Evolutionary conservation across 495 filamentous ascomycete genomes (phyloP).

Genomic region (Podospora pseudopauciseta): DNA sequence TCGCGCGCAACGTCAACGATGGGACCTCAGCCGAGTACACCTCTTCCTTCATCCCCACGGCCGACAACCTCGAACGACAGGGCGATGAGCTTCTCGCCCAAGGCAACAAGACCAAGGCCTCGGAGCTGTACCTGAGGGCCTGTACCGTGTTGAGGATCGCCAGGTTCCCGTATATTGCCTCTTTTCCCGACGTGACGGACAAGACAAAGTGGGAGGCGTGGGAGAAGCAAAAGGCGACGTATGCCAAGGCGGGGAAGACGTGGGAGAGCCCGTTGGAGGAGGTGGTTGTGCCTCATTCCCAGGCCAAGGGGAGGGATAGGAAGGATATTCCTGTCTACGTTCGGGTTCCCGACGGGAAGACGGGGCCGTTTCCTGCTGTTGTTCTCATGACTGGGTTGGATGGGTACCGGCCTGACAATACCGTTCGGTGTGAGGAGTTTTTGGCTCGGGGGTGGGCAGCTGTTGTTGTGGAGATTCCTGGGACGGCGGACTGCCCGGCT

Average conservation of each 20-base stretch:
- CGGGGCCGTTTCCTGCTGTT: conserved; percentile 52
- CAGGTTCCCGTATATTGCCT: conserved; percentile 65
- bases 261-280: conserved; percentile 58
- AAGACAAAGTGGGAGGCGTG: conserved; percentile 59
- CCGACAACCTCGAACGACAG: conserved; percentile 47
- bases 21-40: conserved; percentile 63
- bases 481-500: conserved; percentile 74
- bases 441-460: conserved; percentile 56
- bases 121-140: conserved; percentile 63
- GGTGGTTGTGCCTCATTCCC: conserved; percentile 56
- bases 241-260: conserved; percentile 54
- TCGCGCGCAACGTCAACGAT: conserved; percentile 58
- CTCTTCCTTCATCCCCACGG: conserved; percentile 56
- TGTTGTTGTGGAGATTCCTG: conserved; percentile 70
- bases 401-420: conserved; percentile 76
- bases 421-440: conserved; percentile 65
- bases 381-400: conserved; percentile 74
- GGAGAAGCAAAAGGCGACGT: conserved; percentile 62
- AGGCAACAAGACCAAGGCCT: conserved; percentile 49
- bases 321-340: conserved; percentile 61
- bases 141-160: conserved; percentile 71
- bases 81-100: conserved; percentile 46
- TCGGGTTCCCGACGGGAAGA: conserved; percentile 49
- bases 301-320: conserved; percentile 46
- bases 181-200: conserved; percentile 38